phyloP scores from a whole-genome alignment of 768 basidiomycete genomes.

The Mycena crocata region DNA sequence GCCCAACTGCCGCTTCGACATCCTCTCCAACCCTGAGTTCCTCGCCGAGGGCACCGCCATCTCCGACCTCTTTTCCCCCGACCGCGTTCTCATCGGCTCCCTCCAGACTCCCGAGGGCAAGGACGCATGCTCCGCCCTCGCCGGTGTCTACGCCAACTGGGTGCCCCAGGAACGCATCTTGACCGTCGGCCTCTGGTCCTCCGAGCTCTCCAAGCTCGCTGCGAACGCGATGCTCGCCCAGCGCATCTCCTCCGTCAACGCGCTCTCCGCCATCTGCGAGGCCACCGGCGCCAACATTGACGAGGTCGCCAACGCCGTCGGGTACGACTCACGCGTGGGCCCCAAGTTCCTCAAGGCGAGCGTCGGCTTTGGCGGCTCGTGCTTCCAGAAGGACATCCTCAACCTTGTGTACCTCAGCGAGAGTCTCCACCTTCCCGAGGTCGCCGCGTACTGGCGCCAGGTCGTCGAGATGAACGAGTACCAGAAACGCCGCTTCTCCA shows the following conservation, averaged over 20 bases:
- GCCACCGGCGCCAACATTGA: conserved; percentile 99
- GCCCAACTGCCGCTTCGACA: conserved; percentile 91
- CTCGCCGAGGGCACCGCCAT: conserved; percentile 99
- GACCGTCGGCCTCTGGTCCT: conserved; percentile 97
- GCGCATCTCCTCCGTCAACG: conserved; percentile 98
- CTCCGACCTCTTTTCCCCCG: conserved; percentile 85
- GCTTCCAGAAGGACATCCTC: conserved; percentile 99
- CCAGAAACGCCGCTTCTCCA: conserved; percentile 96
- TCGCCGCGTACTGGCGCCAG: conserved; percentile 97
- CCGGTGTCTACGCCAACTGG: conserved; percentile 95
- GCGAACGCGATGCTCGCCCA: conserved; percentile 99
- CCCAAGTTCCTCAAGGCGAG: conserved; percentile 95
- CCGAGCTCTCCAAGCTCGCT: conserved; percentile 97
- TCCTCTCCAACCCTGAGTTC: conserved; percentile 99
- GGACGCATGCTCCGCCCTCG: conserved; percentile 80
- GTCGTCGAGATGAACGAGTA: conserved; percentile 99
- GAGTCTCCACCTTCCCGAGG: conserved; percentile 94
- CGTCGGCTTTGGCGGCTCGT: conserved; percentile 97
- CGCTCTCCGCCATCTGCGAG: conserved; percentile 98
- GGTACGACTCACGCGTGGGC: conserved; percentile 92
- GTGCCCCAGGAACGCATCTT: conserved; percentile 87
- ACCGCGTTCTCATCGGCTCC: conserved; percentile 97
- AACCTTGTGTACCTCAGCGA: conserved; percentile 98
- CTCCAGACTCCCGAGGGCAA: conserved; percentile 90
- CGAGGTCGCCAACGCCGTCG: conserved; percentile 95